Base-by-base conservation (phyloP, 495 filamentous ascomycete species). In the Hypoxylon crocopeplum region DNA sequence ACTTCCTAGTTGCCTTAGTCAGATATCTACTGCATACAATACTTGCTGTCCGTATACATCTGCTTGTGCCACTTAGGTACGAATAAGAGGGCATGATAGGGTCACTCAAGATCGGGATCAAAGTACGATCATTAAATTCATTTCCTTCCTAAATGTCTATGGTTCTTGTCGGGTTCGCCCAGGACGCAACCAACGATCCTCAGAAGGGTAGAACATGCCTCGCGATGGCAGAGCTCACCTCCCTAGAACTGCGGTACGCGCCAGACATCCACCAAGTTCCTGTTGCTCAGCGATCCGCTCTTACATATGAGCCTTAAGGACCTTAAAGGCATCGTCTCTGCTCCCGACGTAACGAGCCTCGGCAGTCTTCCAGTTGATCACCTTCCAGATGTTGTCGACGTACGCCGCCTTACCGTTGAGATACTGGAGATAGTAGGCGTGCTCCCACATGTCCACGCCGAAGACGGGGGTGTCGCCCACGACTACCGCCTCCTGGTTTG, bases 361-460 rank as follows among this genome's bases (percentile, higher is more conserved):
- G 29, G 88, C 94, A 32, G 88, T 82, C 82, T 93, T 94, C 94
- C 94, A 98, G 81, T 98, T 98, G 66, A 98, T 82, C 40, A 98
- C 91, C 61, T 97, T 91, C 94, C 94, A 98, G 71, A 98, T 89
- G 52, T 92, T 92, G 52, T 84, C 84, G 75, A 98, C 97, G 79
- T 98, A 98, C 74, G 97, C 95, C 48, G 90, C 94, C 85, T 98
- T 98, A 71, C 93, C 88, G 80, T 98, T 98, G 82, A 97, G 84
- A 75, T 98, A 98, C 80, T 98, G 92, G 50, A 98, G 80, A 77
- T 81, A 82, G 70, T 83, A 80, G 38, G 78, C 74, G 53, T 78
- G 66, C 78, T 98, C 94, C 94, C 94, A 98, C 69, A 94, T 95
- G 79, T 98, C 94, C 68, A 98, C 88, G 11, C 95, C 94, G 25